Conservation (phyloP, 805 yeast genomes). For the Candida palmyrensis region DNA sequence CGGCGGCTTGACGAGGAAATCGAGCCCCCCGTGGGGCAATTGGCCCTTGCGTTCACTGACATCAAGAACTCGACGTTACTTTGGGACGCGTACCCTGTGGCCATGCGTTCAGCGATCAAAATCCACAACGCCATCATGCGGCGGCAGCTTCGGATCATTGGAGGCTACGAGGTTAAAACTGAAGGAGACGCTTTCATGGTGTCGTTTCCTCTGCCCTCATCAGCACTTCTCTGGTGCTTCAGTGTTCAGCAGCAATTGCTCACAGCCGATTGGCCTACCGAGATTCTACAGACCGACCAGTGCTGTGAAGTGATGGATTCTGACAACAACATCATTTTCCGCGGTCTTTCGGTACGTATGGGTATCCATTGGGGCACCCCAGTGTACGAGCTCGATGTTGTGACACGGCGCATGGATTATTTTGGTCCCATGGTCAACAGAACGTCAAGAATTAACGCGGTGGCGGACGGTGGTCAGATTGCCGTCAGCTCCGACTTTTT, state of each 20-base stretch:
- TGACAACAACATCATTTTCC: slow-evolving; percentile 55
- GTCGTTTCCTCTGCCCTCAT: slow-evolving; percentile 86
- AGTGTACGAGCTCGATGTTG: slow-evolving; percentile 90
- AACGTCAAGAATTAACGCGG: slow-evolving; percentile 87
- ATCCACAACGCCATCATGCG: slow-evolving; percentile 94
- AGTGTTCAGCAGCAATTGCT: slow-evolving; percentile 82
- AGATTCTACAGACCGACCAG: slow-evolving; percentile 77
- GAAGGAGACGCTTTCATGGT: slow-evolving; percentile 99
- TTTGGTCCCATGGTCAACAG: slow-evolving; percentile 98
- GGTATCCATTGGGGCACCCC: slow-evolving; percentile 99
- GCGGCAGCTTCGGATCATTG: slow-evolving; percentile 82
- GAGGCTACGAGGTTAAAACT: slow-evolving; percentile 97
- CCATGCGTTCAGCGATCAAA: slow-evolving; percentile 95
- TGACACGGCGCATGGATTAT: slow-evolving; percentile 96
- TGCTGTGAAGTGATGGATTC: slow-evolving; percentile 76
- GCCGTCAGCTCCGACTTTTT: slow-evolving; percentile 80
- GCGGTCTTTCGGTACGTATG: slow-evolving; percentile 95
- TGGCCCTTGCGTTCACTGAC: slow-evolving; percentile 96
- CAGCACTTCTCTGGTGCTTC: slow-evolving; percentile 92
- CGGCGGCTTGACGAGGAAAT: slow-evolving; percentile 87
- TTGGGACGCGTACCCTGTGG: slow-evolving; percentile 91
- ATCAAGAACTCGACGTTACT: slow-evolving; percentile 87
- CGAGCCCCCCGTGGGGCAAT: slow-evolving; percentile 88
- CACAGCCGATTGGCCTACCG: slow-evolving; percentile 92
- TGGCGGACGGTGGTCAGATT: slow-evolving; percentile 98